Evolutionary conservation across 2,329 filamentous ascomycete species (phyloP).

Genomic region (Phaeophleospora eucalypticola): DNA sequence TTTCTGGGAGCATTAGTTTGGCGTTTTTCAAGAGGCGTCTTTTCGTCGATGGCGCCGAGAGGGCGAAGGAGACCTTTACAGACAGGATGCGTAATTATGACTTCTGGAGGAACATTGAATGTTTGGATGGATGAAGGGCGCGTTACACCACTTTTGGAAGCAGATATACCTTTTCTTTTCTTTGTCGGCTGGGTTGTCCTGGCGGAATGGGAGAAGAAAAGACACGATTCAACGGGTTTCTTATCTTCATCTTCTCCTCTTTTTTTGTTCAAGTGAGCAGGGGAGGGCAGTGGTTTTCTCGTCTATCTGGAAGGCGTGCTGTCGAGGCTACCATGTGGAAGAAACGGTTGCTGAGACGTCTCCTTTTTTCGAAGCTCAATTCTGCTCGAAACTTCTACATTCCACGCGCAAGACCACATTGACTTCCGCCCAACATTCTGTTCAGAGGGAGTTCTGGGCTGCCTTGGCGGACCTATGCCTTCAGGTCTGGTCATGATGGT

Average conservation of each 20-base stretch:
- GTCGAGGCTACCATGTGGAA: too few species aligned
- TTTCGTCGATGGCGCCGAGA: background rate
- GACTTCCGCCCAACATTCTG: too few species aligned
- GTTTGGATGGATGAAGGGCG: background rate
- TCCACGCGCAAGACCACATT: too few species aligned
- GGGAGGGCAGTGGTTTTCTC: too few species aligned
- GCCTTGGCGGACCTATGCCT: too few species aligned
- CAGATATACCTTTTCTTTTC: background rate
- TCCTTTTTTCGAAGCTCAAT: too few species aligned
- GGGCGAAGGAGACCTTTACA: background rate
- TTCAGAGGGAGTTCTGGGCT: too few species aligned
- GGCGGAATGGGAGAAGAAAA: background rate
- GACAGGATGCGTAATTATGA: background rate
- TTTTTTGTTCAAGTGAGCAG: too few species aligned
- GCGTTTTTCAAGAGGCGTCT: background rate
- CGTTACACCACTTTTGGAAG: background rate
- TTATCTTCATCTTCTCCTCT: too few species aligned
- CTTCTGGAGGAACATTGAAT: background rate
- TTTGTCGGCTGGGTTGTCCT: background rate
- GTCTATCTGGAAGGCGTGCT: background rate
- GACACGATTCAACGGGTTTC: background rate
- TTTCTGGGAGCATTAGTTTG: conserved; percentile 2
- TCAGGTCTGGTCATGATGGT: too few species aligned
- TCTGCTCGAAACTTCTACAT: too few species aligned
- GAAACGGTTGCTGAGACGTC: too few species aligned